Percentiles rank a stretch among this genome's conserved stretches.
These are phyloP conservation scores for Xylariaceae sp. DNA, from an alignment of 2,329 filamentous ascomycete species.

Conservation along the genomic window DNA sequence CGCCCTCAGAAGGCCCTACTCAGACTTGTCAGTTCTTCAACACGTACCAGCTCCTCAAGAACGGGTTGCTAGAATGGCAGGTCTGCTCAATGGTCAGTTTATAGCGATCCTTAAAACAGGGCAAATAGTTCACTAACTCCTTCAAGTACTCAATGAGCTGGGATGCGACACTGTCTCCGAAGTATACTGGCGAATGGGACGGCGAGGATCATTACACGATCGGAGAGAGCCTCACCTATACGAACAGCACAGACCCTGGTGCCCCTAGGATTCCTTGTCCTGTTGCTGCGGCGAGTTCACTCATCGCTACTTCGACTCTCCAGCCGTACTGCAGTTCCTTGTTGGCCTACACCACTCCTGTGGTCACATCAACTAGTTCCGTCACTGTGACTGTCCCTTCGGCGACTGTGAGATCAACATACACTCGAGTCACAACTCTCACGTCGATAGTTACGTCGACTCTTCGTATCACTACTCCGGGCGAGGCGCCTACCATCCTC, in stretches of 20 bases:
- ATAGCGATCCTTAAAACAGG: no score
- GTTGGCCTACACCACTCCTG: not conserved
- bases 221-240: conserved; percentile 35
- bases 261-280: not conserved
- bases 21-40: conserved; percentile 28
- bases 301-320: not conserved
- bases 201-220: conserved; percentile 37
- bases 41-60: conserved; percentile 38
- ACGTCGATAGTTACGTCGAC: not conserved
- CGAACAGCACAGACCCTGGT: conserved; percentile 30
- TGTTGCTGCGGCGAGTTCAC: not conserved
- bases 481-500: no score
- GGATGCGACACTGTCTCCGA: conserved; percentile 29
- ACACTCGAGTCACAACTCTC: not conserved
- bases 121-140: no score
- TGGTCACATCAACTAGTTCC: not conserved
- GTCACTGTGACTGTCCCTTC: not conserved
- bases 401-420: not conserved
- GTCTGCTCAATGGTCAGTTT: conserved; percentile 7
- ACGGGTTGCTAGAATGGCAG: conserved; percentile 41
- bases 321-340: conserved; percentile 1
- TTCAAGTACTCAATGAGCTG: conserved; percentile 12
- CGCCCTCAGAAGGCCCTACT: not conserved
- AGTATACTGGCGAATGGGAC: conserved; percentile 31
- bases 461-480: not conserved